These are phyloP conservation scores for Globisporangium uncinulatum DNA, from an alignment of 352 stramenopile genomes.

Conservation along the genomic window DNA sequence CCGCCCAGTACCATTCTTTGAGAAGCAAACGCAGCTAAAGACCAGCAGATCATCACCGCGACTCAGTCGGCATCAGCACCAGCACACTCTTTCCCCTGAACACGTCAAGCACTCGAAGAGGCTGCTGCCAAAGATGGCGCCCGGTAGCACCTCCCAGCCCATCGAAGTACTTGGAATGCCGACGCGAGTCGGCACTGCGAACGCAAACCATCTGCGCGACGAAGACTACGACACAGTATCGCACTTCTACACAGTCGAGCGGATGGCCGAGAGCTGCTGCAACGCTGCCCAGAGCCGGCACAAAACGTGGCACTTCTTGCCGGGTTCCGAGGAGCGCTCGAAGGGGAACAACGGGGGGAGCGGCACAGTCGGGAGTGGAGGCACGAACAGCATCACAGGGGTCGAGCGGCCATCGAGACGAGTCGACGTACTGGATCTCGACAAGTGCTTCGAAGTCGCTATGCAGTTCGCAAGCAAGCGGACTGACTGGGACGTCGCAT, in stretches of 20 bases:
- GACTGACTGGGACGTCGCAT: conserved; percentile 33
- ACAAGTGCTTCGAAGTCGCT: conserved; percentile 60
- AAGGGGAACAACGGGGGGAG: conserved; percentile 39
- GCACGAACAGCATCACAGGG: conserved; percentile 35
- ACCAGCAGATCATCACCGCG: conserved; percentile 3
- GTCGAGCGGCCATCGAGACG: conserved; percentile 57
- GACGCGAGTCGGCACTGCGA: conserved; percentile 4
- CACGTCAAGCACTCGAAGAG: conserved; percentile 10
- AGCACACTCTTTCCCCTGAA: background rate
- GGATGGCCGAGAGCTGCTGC: conserved; percentile 60
- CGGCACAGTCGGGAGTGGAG: conserved; percentile 12
- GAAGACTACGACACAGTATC: conserved; percentile 36
- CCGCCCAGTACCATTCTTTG: conserved; percentile 23
- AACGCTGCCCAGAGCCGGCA: conserved; percentile 63
- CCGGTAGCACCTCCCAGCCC: background rate
- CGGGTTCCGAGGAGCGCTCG: conserved; percentile 48
- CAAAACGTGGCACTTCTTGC: conserved; percentile 73
- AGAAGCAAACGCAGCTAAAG: conserved; percentile 3
- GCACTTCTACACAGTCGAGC: conserved; percentile 79
- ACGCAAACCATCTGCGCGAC: conserved; percentile 13
- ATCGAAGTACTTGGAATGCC: background rate
- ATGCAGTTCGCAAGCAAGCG: conserved; percentile 57
- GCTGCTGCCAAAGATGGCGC: conserved; percentile 14
- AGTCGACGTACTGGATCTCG: conserved; percentile 63
- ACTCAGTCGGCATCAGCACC: background rate